Conservation (phyloP, 345 rosid genomes). For the Lepidium africanum region DNA sequence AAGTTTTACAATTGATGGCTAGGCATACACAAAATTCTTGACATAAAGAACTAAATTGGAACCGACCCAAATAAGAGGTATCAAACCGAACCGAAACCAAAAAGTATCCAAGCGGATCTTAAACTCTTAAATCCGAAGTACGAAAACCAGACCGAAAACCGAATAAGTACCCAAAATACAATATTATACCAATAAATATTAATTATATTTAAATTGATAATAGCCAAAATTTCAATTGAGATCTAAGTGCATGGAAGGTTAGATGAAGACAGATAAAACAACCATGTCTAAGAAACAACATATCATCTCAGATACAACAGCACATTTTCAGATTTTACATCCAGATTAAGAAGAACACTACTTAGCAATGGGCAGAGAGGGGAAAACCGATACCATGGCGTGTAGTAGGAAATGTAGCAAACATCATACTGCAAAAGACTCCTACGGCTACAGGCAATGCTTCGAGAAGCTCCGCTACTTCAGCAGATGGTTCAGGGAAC, state of each 20-base stretch:
- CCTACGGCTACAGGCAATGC: conserved; percentile 72
- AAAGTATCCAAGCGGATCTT: too few species aligned
- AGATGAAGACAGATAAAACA: conserved; percentile 11
- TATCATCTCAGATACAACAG: background rate
- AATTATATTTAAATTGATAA: too few species aligned
- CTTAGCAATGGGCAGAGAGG: background rate
- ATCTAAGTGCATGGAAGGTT: conserved; percentile 11
- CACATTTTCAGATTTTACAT: background rate
- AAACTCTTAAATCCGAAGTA: too few species aligned
- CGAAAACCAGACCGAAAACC: too few species aligned
- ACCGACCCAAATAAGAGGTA: too few species aligned
- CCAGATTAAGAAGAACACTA: background rate
- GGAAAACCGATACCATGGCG: conserved; percentile 93
- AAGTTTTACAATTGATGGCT: too few species aligned
- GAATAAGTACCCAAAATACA: too few species aligned
- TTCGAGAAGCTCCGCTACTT: conserved; percentile 54
- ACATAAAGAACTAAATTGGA: too few species aligned
- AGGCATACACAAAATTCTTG: too few species aligned
- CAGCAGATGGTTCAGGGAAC: conserved; percentile 56
- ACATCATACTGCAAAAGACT: conserved; percentile 64
- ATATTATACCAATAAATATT: too few species aligned
- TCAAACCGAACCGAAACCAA: too few species aligned
- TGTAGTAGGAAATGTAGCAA: conserved; percentile 63
- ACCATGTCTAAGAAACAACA: background rate
- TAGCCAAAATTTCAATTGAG: too few species aligned